Evolutionary conservation across 306 rosid species (phyloP).

Genomic region (peach (Prunus persica)): DNA sequence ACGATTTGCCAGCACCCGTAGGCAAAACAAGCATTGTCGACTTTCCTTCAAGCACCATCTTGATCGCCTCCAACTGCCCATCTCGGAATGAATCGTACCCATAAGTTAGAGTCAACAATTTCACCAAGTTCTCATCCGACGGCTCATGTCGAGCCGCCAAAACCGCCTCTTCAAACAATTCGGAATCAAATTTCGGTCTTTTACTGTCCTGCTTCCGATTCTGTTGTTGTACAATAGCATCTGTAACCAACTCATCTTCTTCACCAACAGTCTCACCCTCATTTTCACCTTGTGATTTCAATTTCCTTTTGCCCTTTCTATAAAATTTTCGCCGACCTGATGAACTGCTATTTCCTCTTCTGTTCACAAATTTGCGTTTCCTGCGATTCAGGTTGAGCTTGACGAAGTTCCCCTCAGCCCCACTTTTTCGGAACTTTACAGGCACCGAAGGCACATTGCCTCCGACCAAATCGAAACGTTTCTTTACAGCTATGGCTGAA

Average conservation of each 20-base stretch:
- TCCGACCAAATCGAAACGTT: conserved; percentile 58
- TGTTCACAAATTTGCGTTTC: conserved; percentile 52
- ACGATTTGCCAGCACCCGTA: conserved; percentile 88
- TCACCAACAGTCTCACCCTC: conserved; percentile 30
- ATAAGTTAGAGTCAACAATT: conserved; percentile 51
- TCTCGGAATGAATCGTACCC: conserved; percentile 77
- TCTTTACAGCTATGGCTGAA: conserved; percentile 25
- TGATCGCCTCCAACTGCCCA: conserved; percentile 80
- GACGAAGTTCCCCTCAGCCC: conserved; percentile 74
- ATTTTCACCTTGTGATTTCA: conserved; percentile 17
- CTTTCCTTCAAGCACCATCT: conserved; percentile 66
- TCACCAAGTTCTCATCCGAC: conserved; percentile 67
- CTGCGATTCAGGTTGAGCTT: conserved; percentile 55
- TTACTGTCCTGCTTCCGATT: conserved; percentile 33
- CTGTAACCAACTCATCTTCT: conserved; percentile 40
- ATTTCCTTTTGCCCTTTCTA: conserved; percentile 39
- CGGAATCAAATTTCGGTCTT: conserved; percentile 30
- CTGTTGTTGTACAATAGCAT: conserved; percentile 20
- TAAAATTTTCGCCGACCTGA: conserved; percentile 32
- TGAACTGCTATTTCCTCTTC: conserved; percentile 28
- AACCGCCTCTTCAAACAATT: conserved; percentile 41
- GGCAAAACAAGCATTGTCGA: conserved; percentile 86
- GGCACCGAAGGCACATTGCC: conserved; percentile 43
- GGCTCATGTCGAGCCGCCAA: conserved; percentile 41
- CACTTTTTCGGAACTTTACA: conserved; percentile 41